Conservation (phyloP, 2,329 filamentous ascomycete genomes). For the Penicillium sp. region DNA sequence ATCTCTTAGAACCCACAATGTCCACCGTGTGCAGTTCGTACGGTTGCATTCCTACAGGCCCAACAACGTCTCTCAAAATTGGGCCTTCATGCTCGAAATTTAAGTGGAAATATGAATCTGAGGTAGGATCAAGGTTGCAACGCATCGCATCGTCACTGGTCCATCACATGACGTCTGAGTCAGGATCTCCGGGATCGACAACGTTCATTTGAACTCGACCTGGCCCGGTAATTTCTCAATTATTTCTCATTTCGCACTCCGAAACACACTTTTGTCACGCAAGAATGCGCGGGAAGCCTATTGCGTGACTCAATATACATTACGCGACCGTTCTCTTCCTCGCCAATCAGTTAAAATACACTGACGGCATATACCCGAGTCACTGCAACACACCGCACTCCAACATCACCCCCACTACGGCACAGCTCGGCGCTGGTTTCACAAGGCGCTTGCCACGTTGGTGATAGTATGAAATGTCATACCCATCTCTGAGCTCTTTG, state of each 20-base stretch:
- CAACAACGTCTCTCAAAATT: neutral
- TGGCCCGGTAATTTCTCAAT: conserved; percentile 2
- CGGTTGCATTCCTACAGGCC: neutral
- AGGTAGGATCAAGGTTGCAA: neutral
- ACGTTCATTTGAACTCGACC: neutral
- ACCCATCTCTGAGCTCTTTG: conserved; percentile 13
- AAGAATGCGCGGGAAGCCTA: neutral
- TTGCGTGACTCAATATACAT: conserved; percentile 1
- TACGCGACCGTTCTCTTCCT: conserved; percentile 9
- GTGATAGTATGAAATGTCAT: conserved; percentile 29
- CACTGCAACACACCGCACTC: conserved; percentile 25
- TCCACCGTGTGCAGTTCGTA: neutral
- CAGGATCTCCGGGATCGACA: conserved; percentile 13
- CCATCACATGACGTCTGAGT: conserved; percentile 14
- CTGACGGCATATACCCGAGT: conserved; percentile 16
- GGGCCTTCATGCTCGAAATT: neutral
- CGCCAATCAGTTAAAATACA: conserved; percentile 16
- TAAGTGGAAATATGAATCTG: neutral
- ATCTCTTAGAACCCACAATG: neutral
- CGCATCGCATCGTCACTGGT: conserved; percentile 7
- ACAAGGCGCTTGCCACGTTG: conserved; percentile 17
- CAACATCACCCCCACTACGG: conserved; percentile 15
- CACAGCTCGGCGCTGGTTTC: conserved; percentile 13
- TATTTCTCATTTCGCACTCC: neutral
- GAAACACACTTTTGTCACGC: neutral